Conservation (phyloP, 192 early-diverging fungal genomes). For the Mortierella claussenii region DNA sequence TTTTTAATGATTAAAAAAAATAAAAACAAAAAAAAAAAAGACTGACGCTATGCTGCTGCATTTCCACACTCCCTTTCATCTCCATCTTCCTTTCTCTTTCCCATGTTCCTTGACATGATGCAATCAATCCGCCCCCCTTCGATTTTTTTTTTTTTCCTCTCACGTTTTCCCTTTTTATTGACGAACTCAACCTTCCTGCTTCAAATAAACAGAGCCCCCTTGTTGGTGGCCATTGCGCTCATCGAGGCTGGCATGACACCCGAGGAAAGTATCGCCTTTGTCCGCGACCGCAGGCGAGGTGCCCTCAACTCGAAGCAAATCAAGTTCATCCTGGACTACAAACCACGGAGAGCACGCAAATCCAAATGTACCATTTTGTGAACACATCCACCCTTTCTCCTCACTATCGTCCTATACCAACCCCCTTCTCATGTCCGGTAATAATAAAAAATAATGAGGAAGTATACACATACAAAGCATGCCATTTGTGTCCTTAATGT, state of each 20-base stretch:
- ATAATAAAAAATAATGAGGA: too few species aligned
- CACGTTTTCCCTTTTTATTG: background rate
- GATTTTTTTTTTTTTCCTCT: background rate
- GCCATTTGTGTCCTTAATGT: too few species aligned
- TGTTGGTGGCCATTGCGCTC: slow-evolving; percentile 82
- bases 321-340: slow-evolving; percentile 71
- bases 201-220: slow-evolving; percentile 60
- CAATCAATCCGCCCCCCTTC: too few species aligned
- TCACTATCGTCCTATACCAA: too few species aligned
- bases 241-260: slow-evolving; percentile 84
- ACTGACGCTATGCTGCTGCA: too few species aligned
- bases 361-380: slow-evolving; percentile 55
- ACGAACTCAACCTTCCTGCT: background rate
- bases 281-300: slow-evolving; percentile 76
- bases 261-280: slow-evolving; percentile 78
- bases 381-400: background rate
- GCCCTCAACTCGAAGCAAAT: slow-evolving; percentile 82
- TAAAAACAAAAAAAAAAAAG: too few species aligned
- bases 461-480: too few species aligned
- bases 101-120: too few species aligned
- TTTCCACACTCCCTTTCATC: too few species aligned
- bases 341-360: slow-evolving; percentile 52
- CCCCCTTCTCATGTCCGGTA: too few species aligned
- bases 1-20: too few species aligned
- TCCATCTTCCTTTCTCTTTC: too few species aligned